A percentile compares a stretch with the other conserved stretches of the same genome.
Evolutionary conservation across 2,329 filamentous ascomycete genomes (phyloP).

Genomic region (Aspergillus aculeatus): DNA sequence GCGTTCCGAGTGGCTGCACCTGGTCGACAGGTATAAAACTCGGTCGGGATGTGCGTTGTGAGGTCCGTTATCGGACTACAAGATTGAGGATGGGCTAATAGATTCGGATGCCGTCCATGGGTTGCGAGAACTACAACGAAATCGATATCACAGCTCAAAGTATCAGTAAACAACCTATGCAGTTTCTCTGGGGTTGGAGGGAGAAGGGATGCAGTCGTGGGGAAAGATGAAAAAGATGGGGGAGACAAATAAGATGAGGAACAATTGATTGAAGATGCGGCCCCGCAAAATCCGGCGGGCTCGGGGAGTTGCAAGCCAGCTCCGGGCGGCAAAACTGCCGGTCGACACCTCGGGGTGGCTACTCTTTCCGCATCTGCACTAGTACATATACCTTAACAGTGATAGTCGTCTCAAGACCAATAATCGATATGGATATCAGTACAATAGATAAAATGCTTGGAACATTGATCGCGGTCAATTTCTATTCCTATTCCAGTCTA

Average conservation of each 20-base stretch:
- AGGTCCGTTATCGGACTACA: slow-evolving; percentile 16
- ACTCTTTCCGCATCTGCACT: background rate
- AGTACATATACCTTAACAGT: background rate
- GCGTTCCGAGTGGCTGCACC: background rate
- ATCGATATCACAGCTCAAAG: background rate
- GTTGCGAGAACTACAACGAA: background rate
- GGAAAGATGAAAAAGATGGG: slow-evolving; percentile 3
- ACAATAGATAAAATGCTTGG: background rate
- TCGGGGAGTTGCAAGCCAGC: slow-evolving; percentile 21
- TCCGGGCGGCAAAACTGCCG: slow-evolving; percentile 15
- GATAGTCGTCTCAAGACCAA: background rate
- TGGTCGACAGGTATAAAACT: background rate
- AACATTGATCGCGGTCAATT: background rate
- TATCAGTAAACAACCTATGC: background rate
- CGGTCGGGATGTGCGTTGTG: background rate
- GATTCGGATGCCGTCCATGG: background rate
- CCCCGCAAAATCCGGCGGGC: slow-evolving; percentile 18
- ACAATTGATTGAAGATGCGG: slow-evolving; percentile 1
- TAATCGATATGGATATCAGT: background rate
- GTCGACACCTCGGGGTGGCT: background rate
- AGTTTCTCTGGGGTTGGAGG: background rate
- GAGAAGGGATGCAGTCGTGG: background rate
- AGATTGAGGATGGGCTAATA: background rate
- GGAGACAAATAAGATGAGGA: slow-evolving; percentile 5
- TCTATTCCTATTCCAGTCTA: slow-evolving; percentile 4